Evolutionary conservation across 305 asterid genomes (phyloP).

Genomic region (Solanum aculeatissimum): DNA sequence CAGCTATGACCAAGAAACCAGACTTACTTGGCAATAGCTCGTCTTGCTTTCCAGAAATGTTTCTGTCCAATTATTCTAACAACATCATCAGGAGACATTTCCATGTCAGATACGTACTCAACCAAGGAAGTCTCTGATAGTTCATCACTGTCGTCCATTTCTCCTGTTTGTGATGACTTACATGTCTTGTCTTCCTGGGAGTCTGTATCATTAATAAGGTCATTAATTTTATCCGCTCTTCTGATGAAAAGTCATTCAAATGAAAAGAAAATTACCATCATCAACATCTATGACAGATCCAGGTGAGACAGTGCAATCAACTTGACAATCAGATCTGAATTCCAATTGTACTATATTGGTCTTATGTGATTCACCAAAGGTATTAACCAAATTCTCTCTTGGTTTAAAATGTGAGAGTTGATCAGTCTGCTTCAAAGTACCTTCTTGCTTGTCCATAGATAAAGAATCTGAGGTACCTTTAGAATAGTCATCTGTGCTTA

Average conservation of each 20-base stretch:
- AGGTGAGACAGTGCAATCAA: background rate
- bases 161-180: slow-evolving; percentile 20
- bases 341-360: background rate
- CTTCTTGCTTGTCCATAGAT: background rate
- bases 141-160: slow-evolving; percentile 41
- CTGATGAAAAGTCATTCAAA: slow-evolving; percentile 8
- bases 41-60: slow-evolving; percentile 84
- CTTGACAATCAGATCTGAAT: background rate
- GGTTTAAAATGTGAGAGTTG: background rate
- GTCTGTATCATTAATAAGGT: slow-evolving; percentile 22
- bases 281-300: slow-evolving; percentile 1
- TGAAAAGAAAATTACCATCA: slow-evolving; percentile 19
- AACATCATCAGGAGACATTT: slow-evolving; percentile 69
- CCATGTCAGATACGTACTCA: slow-evolving; percentile 43
- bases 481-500: background rate
- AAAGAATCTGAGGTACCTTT: slow-evolving; percentile 7
- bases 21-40: slow-evolving; percentile 76
- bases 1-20: background rate
- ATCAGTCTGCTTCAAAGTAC: background rate
- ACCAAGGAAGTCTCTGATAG: slow-evolving; percentile 62
- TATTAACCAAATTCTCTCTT: background rate
- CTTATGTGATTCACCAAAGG: background rate
- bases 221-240: slow-evolving; percentile 13
- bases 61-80: slow-evolving; percentile 74
- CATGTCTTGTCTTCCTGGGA: slow-evolving; percentile 31